These are phyloP conservation scores for Trichophyton benhamiae DNA, from an alignment of 2,329 filamentous ascomycete species.

Conservation along the genomic window DNA sequence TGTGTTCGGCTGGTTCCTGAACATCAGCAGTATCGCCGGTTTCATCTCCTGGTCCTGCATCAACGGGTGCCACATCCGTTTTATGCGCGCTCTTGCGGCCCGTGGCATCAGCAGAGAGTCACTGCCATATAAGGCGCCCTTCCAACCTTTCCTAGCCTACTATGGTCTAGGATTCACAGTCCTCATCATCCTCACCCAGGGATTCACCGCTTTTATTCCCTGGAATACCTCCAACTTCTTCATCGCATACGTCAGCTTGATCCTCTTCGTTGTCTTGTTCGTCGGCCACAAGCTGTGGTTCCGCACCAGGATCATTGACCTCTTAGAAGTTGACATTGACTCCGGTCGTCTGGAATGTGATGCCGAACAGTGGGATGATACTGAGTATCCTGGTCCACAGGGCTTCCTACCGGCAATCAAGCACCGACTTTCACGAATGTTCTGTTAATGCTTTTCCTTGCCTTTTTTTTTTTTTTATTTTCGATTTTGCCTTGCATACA, in stretches of 20 bases:
- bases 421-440: conserved; percentile 1
- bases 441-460: neutral
- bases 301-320: conserved; percentile 26
- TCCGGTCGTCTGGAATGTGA: conserved; percentile 28
- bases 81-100: conserved; percentile 47
- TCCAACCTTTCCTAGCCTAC: conserved; percentile 53
- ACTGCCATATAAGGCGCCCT: conserved; percentile 49
- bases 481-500: neutral
- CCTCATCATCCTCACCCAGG: conserved; percentile 54
- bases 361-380: conserved; percentile 15
- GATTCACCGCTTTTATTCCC: conserved; percentile 55
- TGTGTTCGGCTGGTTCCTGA: conserved; percentile 40
- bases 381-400: neutral
- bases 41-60: conserved; percentile 29
- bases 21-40: conserved; percentile 25
- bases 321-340: conserved; percentile 32
- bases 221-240: conserved; percentile 53
- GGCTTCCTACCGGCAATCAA: neutral
- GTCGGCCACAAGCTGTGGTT: conserved; percentile 46
- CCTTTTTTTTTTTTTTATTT: neutral
- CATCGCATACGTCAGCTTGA: conserved; percentile 51
- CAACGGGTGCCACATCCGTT: conserved; percentile 48
- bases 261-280: conserved; percentile 50
- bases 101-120: conserved; percentile 46
- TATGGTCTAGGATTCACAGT: conserved; percentile 55